A percentile compares a stretch with the other conserved stretches of the same genome.
phyloP scores from a whole-genome alignment of 2,329 filamentous ascomycete species.

The Venturiaceae sp. region DNA sequence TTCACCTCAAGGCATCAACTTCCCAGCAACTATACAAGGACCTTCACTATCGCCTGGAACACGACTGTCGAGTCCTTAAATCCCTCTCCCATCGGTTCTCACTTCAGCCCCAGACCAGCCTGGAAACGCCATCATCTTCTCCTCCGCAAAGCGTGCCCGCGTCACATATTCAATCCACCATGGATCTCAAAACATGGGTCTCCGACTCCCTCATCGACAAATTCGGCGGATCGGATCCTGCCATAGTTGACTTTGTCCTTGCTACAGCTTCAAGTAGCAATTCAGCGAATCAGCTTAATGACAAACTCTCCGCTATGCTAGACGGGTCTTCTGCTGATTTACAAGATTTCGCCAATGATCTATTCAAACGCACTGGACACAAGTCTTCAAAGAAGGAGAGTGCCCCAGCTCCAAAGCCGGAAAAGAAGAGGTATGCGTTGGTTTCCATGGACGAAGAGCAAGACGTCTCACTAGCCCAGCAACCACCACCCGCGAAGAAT shows the following conservation, averaged over 20 bases:
- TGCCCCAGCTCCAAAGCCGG: constrained; percentile 11
- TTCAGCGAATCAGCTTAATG: constrained; percentile 35
- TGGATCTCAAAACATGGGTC: constrained; percentile 26
- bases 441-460: constrained; percentile 44
- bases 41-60: too few relatives aligned
- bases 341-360: constrained; percentile 35
- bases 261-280: constrained; percentile 42
- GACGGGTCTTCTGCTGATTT: constrained; percentile 39
- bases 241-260: constrained; percentile 47
- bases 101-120: too few relatives aligned
- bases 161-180: constrained; percentile 9
- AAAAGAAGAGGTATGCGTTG: constrained; percentile 40
- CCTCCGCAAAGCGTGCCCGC: background rate
- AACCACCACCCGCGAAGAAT: constrained; percentile 11
- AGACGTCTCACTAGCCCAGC: constrained; percentile 15
- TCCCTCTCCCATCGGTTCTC: too few relatives aligned
- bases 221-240: constrained; percentile 45
- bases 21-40: background rate
- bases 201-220: constrained; percentile 43
- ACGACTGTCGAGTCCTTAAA: too few relatives aligned
- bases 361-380: constrained; percentile 28
- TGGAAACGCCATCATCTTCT: background rate
- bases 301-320: constrained; percentile 43
- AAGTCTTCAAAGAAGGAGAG: constrained; percentile 14
- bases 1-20: background rate